Base-by-base conservation (phyloP, 192 early-diverging fungal species). In the Entomortierella parvispora region DNA sequence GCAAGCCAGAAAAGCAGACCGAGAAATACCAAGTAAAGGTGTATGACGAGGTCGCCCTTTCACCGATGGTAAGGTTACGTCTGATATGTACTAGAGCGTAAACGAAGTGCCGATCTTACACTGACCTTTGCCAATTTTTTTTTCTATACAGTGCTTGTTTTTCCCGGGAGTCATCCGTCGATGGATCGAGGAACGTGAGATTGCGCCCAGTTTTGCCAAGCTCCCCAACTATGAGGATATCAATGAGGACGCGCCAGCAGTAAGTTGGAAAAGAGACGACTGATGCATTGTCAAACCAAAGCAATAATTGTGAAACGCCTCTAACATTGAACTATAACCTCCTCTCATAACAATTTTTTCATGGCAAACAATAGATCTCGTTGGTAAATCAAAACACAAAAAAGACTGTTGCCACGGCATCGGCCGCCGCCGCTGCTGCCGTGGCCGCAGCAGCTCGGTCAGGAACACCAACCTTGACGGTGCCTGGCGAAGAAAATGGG, bases 41-140 rank as follows among this genome's bases (percentile, higher is more conserved):
- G 2, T 97, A 95, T 47, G 94, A 95, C 60, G 95, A 96, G 66
- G 89, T 87, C 17, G 88, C 92, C 55, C 69, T 92, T 20, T 93
- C 94, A 0, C 91, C 95, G 3, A 82, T 93, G 85, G 92, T 90
- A 82, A 26, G 71, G 25, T 20, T 51, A 6, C 52, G 14, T 22
- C 37, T 28, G 17, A 42, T 32, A 6, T 44, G 14, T 33, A n/a
- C 5, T 29, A 25, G 32, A 0, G n/a, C 6, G 25, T 28, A 14
- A 42, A 2, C 1, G 10, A 4, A 20, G 53, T 29, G 31, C 1
- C 4, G 2, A 43, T 48, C 17, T 12, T 25, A 28, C 18, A 14
- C 32, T 46, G 12, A 20, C 11, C 23, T 31, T 26, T 0, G 6
- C 10, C 34, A 10, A 7, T 61, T 33, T 1, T 9, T 45, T 42